Base-by-base conservation (phyloP, 192 early-diverging fungal species). In the Entomortierella lignicola region DNA sequence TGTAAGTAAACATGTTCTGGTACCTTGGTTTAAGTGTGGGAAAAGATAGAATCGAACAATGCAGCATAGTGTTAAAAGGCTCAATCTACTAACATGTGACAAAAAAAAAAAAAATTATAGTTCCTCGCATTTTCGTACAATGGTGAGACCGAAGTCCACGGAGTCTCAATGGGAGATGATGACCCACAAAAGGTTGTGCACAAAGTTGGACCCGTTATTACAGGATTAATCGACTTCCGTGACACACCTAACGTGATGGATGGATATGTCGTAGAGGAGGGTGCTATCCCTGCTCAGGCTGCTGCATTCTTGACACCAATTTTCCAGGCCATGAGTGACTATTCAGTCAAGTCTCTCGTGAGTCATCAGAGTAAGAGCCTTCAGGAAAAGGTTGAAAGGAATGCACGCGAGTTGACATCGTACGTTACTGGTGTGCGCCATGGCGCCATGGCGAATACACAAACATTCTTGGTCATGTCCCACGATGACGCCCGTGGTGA, bases 391-490 rank as follows among this genome's bases (percentile, higher is more conserved):
- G 25, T 80, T 54, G 25, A 21, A 26, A 65, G 66, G 42, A 66
- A 52, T 27, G 64, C 42, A 21, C 74, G 83, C 39, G 66, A 79
- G 41, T 41, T 85, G 26, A 32, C 63, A 2, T 67, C 83, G 2
- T 64, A 60, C 29, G 57, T 77, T 4, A 54, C 69, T 4, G 83
- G 83, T 17, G 54, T 64, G 55, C 74, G 82, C 48, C 37, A 43
- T n/a, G 81, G 83, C 13, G 83, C 81, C 23, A 71, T 85, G 60
- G 55, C 63, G 37, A 72, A 85, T 62, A 82, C 84, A 23, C 85
- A 86, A 43, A 81, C 69, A 2, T 84, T 77, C 62, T 66, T 86
- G 41, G 66, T 86, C 34, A 86, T 86, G 85, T 86, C 85, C 29
- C 85, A 86, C 63, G 85, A 86, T 52, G 74, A 85, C 18, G 55